Conservation (phyloP, 169 alveolate genomes). For the Toxoplasma gondii region DNA sequence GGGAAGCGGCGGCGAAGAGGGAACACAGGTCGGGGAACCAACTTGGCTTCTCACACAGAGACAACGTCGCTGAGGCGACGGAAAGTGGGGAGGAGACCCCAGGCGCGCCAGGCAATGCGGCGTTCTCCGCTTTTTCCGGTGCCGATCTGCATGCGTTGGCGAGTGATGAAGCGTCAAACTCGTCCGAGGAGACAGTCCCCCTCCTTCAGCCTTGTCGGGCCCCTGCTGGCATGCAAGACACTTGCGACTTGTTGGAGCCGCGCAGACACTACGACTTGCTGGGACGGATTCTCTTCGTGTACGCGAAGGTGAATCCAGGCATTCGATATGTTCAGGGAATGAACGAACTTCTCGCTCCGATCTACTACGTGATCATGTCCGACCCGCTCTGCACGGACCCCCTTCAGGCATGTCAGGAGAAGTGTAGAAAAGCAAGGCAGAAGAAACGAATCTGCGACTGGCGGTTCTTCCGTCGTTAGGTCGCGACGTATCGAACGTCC, state of each 20-base stretch:
- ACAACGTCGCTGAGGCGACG: too few species aligned
- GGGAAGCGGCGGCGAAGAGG: too few species aligned
- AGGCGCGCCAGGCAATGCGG: too few species aligned
- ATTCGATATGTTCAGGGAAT: constrained; percentile 81
- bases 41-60: too few species aligned
- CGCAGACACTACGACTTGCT: constrained; percentile 75
- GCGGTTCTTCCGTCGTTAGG: not conserved
- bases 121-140: too few species aligned
- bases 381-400: constrained; percentile 66
- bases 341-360: constrained; percentile 89
- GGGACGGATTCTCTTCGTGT: constrained; percentile 83
- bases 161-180: too few species aligned
- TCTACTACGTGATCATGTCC: constrained; percentile 78
- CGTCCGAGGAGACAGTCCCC: not conserved
- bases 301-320: constrained; percentile 86
- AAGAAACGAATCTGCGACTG: not conserved
- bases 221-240: constrained; percentile 70
- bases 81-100: too few species aligned
- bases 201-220: constrained; percentile 71
- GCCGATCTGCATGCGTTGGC: too few species aligned
- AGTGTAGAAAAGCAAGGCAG: too few species aligned
- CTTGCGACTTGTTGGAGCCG: constrained; percentile 65
- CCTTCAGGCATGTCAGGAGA: constrained; percentile 51
- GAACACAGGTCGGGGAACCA: too few species aligned
- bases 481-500: not conserved